Evolutionary conservation across 305 asterid species (phyloP).

Genomic region (Plantago lanceolata): DNA sequence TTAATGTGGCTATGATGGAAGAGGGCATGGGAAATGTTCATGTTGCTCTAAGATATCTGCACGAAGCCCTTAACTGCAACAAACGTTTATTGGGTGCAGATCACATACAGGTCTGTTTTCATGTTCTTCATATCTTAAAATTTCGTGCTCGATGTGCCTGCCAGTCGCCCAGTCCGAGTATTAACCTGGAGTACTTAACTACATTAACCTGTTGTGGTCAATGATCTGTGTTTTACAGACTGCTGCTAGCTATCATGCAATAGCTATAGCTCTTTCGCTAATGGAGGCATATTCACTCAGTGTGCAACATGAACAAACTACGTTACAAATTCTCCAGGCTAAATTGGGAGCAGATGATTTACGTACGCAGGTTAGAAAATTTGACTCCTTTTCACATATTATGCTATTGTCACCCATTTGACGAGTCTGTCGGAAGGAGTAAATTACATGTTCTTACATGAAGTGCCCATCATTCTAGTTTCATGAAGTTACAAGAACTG

Average conservation of each 20-base stretch:
- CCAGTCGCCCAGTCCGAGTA: too few relatives aligned
- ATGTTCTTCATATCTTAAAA: slow-evolving; percentile 8
- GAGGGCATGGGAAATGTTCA: slow-evolving; percentile 99
- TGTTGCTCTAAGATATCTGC: slow-evolving; percentile 96
- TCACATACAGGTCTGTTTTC: slow-evolving; percentile 81
- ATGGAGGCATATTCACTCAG: slow-evolving; percentile 99
- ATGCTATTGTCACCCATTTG: not conserved
- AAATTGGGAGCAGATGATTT: slow-evolving; percentile 97
- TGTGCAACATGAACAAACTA: slow-evolving; percentile 97
- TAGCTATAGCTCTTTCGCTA: slow-evolving; percentile 98
- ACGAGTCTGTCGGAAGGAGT: not conserved
- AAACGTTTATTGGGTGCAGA: slow-evolving; percentile 85
- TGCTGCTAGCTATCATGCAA: slow-evolving; percentile 99
- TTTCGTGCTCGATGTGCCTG: not conserved
- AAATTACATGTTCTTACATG: slow-evolving; percentile 5
- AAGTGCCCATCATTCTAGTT: slow-evolving; percentile 6
- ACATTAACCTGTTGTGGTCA: slow-evolving; percentile 17
- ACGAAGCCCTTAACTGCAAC: slow-evolving; percentile 99
- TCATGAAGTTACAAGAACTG: not conserved
- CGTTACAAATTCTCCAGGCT: slow-evolving; percentile 90
- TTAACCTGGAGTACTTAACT: slow-evolving; percentile 1
- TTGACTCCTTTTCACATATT: slow-evolving; percentile 8
- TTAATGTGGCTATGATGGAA: slow-evolving; percentile 99
- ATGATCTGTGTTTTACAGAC: slow-evolving; percentile 53
- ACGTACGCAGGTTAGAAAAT: slow-evolving; percentile 83